phyloP scores from a whole-genome alignment of 2,329 filamentous ascomycete species.

The Xenosphaeropsis pyriputrescens region DNA sequence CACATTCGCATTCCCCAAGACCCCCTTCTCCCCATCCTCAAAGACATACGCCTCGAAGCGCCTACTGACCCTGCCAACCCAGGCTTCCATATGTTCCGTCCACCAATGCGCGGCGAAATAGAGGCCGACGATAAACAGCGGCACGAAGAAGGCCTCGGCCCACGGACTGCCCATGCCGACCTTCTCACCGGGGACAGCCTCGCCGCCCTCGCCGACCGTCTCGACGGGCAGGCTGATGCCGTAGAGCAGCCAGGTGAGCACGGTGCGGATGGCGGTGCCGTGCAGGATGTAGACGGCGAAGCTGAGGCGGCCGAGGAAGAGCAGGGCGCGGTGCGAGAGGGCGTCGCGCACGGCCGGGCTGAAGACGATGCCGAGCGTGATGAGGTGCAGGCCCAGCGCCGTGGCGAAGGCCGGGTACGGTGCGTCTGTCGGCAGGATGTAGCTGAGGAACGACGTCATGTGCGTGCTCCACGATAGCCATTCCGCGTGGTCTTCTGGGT shows the following conservation, averaged over 20 bases:
- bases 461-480: constrained; percentile 32
- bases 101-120: no score
- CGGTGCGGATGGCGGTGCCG: constrained; percentile 38
- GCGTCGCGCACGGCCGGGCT: constrained; percentile 30
- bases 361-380: constrained; percentile 33
- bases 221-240: constrained; percentile 20
- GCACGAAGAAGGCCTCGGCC: no score
- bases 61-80: no score
- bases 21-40: no score
- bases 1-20: no score
- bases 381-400: constrained; percentile 26
- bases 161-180: no score
- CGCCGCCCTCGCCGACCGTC: no score
- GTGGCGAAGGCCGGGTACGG: constrained; percentile 30
- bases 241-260: constrained; percentile 42
- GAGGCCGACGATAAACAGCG: no score
- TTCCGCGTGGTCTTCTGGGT: constrained; percentile 34
- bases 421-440: constrained; percentile 25
- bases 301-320: constrained; percentile 42
- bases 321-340: constrained; percentile 33
- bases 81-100: no score
- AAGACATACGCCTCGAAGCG: no score
- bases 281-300: constrained; percentile 48
- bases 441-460: constrained; percentile 23
- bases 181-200: no score